These are phyloP conservation scores for Pyrenopolyporus hunteri DNA, from an alignment of 495 filamentous ascomycete genomes.

Conservation along the genomic window DNA sequence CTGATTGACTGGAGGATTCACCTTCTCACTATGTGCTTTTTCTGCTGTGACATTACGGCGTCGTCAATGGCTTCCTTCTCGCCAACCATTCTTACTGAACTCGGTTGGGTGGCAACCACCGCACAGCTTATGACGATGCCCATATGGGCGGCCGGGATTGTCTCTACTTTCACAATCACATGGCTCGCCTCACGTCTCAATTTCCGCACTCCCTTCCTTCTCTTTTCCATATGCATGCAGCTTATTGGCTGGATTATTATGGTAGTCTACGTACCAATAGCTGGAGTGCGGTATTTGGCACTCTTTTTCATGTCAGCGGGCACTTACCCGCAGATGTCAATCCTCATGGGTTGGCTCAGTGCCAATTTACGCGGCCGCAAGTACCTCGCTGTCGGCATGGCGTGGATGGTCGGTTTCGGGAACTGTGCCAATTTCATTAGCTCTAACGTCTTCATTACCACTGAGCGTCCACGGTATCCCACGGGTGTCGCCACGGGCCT, in stretches of 20 bases:
- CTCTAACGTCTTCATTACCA: constrained; percentile 52
- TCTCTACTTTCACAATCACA: constrained; percentile 27
- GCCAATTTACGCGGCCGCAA: constrained; percentile 59
- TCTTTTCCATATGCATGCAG: constrained; percentile 28
- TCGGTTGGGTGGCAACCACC: constrained; percentile 23
- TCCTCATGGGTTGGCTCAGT: constrained; percentile 36
- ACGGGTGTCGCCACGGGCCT: constrained; percentile 48
- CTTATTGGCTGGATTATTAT: constrained; percentile 43
- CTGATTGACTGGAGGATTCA: constrained; percentile 35
- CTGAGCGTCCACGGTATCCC: constrained; percentile 53
- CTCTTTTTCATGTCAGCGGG: constrained; percentile 36
- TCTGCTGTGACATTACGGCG: constrained; percentile 32
- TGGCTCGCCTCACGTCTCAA: constrained; percentile 23
- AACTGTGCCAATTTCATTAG: constrained; percentile 66
- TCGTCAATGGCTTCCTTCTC: constrained; percentile 33
- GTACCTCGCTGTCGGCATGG: constrained; percentile 62
- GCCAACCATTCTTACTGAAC: constrained; percentile 33
- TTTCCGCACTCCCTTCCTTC: constrained; percentile 33
- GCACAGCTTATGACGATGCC: constrained; percentile 37
- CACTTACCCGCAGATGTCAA: constrained; percentile 38
- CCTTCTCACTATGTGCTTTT: constrained; percentile 36
- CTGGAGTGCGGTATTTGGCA: constrained; percentile 34
- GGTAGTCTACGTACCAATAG: constrained; percentile 14
- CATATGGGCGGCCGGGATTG: constrained; percentile 24
- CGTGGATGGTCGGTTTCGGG: constrained; percentile 60